Base-by-base conservation (phyloP, 2,329 filamentous ascomycete genomes). In the Diaporthe batatas region DNA sequence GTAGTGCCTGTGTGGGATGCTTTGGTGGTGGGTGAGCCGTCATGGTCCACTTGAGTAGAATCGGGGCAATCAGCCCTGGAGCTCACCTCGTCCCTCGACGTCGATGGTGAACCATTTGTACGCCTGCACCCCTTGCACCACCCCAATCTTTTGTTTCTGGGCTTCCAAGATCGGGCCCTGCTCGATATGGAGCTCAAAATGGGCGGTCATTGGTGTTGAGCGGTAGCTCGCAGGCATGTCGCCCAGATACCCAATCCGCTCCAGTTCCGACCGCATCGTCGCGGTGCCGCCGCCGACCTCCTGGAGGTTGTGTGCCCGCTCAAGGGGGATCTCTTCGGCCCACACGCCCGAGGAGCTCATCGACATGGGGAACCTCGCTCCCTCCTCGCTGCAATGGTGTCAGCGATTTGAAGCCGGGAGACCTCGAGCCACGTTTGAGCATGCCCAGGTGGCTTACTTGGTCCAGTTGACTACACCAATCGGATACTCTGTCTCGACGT, bases 101-200 rank as follows among this genome's bases (percentile, higher is more conserved):
- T 88, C 89, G 49, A 95, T 81, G 0, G 89, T 92, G 80, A 91
- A 91, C 93, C 93, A 95, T 72, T 90, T 89, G 80, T 93, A 94
- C 6, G 91, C 91, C 79, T 95, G 93, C 1, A 93, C 92, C 2
- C 92, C 92, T 42, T 88, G 87, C 6, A 95, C 93, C 8, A 93
- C 87, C 29, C 92, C 91, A 68, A 96, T 87, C 70, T 91, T 90
- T 75, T 91, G 87, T 34, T 86, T 83, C 36, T 88, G 85, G 21
- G 86, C 86, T 77, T 95, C 91, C 0, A 97, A 86, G 44, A 94
- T 89, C 0, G 93, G 93, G 0, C 93, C 93, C 80, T 97, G 94
- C 80, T 97, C 94, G 69, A 96, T 96, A 79, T 96, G 94, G 12
- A 96, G 86, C 80, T 96, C 93, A 77, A 96, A 95, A 80, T 96